phyloP scores from a whole-genome alignment of 208 protist genomes.

The Tritrichomonas musculus region DNA sequence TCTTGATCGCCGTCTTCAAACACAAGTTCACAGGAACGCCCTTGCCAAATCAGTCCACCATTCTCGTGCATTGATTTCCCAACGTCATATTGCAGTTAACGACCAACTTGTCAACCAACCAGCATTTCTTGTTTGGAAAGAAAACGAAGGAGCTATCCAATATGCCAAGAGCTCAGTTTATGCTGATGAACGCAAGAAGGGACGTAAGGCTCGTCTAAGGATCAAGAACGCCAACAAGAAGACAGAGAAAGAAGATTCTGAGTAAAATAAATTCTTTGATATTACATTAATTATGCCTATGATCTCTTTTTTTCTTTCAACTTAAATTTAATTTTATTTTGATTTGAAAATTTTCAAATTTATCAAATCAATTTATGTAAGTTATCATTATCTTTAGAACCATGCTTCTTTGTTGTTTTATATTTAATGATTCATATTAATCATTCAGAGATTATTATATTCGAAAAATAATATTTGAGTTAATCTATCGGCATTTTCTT shows the following conservation, averaged over 20 bases:
- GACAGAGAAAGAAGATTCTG: neutral
- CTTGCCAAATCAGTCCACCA: constrained; percentile 99
- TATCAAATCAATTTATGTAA: no score
- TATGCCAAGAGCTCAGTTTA: neutral
- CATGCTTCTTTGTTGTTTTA: no score
- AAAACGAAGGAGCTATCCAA: neutral
- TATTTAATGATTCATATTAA: no score
- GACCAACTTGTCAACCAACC: constrained; percentile 30
- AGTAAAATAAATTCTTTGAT: no score
- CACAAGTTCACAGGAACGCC: constrained; percentile 87
- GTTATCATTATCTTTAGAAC: no score
- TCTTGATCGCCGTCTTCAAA: constrained; percentile 99
- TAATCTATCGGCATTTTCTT: no score
- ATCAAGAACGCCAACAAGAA: neutral
- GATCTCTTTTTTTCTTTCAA: no score
- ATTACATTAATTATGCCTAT: no score
- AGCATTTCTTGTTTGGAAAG: constrained; percentile 28
- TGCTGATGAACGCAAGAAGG: neutral
- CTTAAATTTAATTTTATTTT: no score
- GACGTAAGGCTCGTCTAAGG: neutral
- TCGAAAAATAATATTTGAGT: no score
- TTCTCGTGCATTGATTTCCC: constrained; percentile 94
- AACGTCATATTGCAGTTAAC: constrained; percentile 86
- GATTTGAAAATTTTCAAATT: no score
- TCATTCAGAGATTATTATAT: no score